Percentiles rank a stretch among this genome's conserved stretches.
Conservation (phyloP, 2,329 filamentous ascomycete genomes). For the Tympanopsis confertula region DNA sequence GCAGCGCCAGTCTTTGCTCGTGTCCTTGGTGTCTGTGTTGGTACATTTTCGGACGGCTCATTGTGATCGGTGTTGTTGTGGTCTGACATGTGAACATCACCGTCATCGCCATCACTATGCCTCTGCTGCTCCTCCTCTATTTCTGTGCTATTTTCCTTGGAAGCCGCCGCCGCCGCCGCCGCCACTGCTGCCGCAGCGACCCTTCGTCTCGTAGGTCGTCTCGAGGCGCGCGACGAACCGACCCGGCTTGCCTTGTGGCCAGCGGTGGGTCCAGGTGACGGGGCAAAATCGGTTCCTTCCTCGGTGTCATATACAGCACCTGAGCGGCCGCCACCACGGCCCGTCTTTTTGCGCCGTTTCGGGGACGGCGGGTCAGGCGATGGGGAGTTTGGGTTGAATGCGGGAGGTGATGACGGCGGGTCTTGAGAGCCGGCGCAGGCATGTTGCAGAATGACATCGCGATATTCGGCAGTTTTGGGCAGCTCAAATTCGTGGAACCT, state of each 20-base stretch:
- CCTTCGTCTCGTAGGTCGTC: too few species aligned
- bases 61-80: slow-evolving; percentile 30
- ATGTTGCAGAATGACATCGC: slow-evolving; percentile 8
- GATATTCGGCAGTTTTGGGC: slow-evolving; percentile 28
- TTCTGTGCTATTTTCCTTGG: neutral
- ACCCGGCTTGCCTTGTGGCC: too few species aligned
- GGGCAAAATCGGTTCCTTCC: neutral
- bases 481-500: slow-evolving; percentile 58
- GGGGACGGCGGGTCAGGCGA: too few species aligned
- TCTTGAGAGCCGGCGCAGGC: neutral
- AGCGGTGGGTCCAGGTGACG: neutral
- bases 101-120: slow-evolving; percentile 25
- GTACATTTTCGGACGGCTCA: slow-evolving; percentile 20
- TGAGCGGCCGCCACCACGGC: too few species aligned
- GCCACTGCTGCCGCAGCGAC: too few species aligned
- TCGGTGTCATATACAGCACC: too few species aligned
- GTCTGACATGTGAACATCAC: slow-evolving; percentile 32
- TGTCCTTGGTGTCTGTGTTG: slow-evolving; percentile 28
- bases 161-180: too few species aligned
- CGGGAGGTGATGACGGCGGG: neutral
- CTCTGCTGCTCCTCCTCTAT: neutral
- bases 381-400: neutral
- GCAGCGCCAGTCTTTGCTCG: too few species aligned
- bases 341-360: too few species aligned
- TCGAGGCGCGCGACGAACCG: too few species aligned